Evolutionary conservation across 1,139 yeast species (phyloP), one percentile per base, ranked within the genome.

Genomic region (Kodamaea suecica): DNA sequence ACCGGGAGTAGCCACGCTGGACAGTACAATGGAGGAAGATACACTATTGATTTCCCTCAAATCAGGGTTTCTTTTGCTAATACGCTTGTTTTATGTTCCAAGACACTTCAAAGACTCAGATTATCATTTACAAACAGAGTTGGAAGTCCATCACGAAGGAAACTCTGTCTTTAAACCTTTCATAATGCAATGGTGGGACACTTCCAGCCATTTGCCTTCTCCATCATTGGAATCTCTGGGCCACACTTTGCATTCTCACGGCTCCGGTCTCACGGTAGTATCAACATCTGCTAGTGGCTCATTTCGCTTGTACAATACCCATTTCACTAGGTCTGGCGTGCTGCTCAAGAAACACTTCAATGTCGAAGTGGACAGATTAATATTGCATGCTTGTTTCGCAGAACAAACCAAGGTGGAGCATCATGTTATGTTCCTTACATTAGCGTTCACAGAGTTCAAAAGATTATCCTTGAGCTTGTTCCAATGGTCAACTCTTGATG

Each of bases 101-200:
- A 42, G 61, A 11, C 34, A 46, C 11, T 56, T 51, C 33, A 47
- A 44, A 23, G 71, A 64, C 33, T 43, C 54, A 2, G 61, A 56
- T 41, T 55, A 53, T 25, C 38, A 41, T 21, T 32, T 41, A 26
- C 49, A 34, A 44, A 42, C 36, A 10, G 29, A 36, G 10, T 4
- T 19, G 4, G 23, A 27, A 4, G 35, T 43, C 3, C 14, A 23
- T 3, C 32, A 37, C 10, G 29, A 26, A 3, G 48, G 47, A 6
- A 33, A 41, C 24, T 44, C 47, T 12, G 51, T 63, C 1, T 57
- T 55, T 34, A 67, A 61, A 33, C 78, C 78, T 2, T 70, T 63
- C 42, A 66, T 70, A 10, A 71, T 73, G 0, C 79, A 73, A 44
- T 73, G 78, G 78, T 73, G 78, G 78, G 66, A 61, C 37, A 44